Base-by-base conservation (phyloP, 768 basidiomycete species). In the Rhodotorula babjevae region DNA sequence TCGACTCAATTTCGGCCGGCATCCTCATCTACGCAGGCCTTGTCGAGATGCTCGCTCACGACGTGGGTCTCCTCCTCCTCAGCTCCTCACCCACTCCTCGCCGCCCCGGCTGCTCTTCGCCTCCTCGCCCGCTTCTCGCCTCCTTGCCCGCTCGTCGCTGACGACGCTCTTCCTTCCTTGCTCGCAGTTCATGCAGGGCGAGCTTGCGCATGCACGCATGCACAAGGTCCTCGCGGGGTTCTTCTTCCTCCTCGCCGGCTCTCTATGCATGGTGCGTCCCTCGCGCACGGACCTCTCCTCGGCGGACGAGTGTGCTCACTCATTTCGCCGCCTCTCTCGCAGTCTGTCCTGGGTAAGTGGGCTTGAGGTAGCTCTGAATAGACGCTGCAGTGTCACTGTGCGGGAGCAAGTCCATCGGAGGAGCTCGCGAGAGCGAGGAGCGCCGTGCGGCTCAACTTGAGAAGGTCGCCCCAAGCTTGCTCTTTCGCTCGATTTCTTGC, bases 1-100 rank as follows among this genome's bases (percentile, higher is more conserved):
- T 81, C 65, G 79, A 80, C 59, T 67, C 77, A 12, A 79, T 80
- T 49, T 78, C 77, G 5, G 80, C 80, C 1, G 79, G 80, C 9
- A 79, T 81, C 50, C 71, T 81, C 9, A 62, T 80, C 50, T 80
- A 80, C 68, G 77, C 63, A 8, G 78, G 76, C 3, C 52, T 71
- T n/a, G 65, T 76, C 33, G 72, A 76, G 50, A 61, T 66, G 42
- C 63, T 74, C 25, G 71, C 69, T 23, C 72, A 77, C 44, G 76
- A 77, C 55, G 72, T 73, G 58, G 33, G 72, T 59, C 16, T n/a
- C n/a, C n/a, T n/a, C n/a, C n/a, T n/a, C n/a, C n/a, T n/a, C n/a
- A n/a, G n/a, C n/a, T n/a, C 36, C 36, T 36, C 36, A 5, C 36
- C 5, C 31, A 6, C 21, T 14, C 25, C 29, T 9, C 42, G n/a